A percentile compares a stretch with the other conserved stretches of the same genome.
phyloP scores from a whole-genome alignment of 352 stramenopile genomes.

The Phytopythium litorale region DNA sequence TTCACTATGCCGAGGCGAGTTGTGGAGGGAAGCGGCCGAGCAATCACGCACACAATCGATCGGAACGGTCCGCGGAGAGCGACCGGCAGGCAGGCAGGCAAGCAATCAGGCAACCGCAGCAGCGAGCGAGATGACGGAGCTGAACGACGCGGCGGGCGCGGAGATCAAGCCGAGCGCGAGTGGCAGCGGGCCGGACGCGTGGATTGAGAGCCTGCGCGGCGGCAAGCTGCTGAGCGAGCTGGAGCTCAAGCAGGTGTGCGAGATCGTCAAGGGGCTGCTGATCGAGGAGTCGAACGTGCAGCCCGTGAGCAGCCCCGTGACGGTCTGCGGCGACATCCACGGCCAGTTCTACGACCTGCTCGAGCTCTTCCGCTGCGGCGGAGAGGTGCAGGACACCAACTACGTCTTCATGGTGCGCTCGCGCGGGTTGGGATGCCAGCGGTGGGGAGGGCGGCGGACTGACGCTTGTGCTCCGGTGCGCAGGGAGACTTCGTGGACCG shows the following conservation, averaged over 20 bases:
- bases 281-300: slow-evolving; percentile 92
- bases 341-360: slow-evolving; percentile 89
- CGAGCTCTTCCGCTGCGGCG: slow-evolving; percentile 85
- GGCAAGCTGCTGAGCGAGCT: slow-evolving; percentile 84
- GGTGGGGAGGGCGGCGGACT: neutral
- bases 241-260: slow-evolving; percentile 87
- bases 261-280: slow-evolving; percentile 89
- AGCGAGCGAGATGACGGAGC: slow-evolving; percentile 40
- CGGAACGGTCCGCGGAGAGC: too few relatives aligned
- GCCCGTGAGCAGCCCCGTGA: slow-evolving; percentile 87
- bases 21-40: neutral
- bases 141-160: slow-evolving; percentile 57
- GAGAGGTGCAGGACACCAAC: slow-evolving; percentile 83
- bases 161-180: slow-evolving; percentile 38
- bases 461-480: neutral
- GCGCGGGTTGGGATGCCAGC: neutral
- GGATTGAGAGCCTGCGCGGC: slow-evolving; percentile 76
- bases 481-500: slow-evolving; percentile 90
- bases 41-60: too few relatives aligned
- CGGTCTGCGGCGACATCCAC: slow-evolving; percentile 88
- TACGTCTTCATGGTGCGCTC: slow-evolving; percentile 87
- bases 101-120: neutral
- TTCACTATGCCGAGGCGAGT: neutral
- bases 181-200: slow-evolving; percentile 73
- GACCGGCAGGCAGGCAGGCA: neutral